Base-by-base conservation (phyloP, 164 flowering plant species). In the Liquidambar formosana region DNA sequence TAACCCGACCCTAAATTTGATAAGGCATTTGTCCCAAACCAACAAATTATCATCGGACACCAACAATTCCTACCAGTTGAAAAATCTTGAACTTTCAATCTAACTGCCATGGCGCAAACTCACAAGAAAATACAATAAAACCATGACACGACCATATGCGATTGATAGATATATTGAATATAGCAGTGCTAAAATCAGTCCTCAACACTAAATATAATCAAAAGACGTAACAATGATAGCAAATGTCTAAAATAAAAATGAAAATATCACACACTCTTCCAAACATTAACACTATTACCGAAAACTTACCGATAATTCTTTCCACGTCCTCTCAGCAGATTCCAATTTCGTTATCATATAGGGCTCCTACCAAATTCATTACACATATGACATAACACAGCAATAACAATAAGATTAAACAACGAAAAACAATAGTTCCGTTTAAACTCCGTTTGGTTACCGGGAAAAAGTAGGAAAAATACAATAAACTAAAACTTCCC, bases 291-390 rank as follows among this genome's bases (percentile, higher is more conserved):
- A 19, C 23, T 1, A 10, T 5, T 14, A 62, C 13, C 23, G 44
- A 66, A 68, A 64, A 8, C 84, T 18, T 83, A 95, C 97, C 79
- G 99, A 90, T 63, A 95, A 68, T 46, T 95, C 99, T 66, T 90
- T 89, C 97, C 96, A 95, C 0, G 94, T 90, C 70, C 81, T 91
- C 88, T 93, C 97, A 1, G 97, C 97, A 38, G 97, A 93, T 64
- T 93, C 94, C 83, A 95, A 71, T 79, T 95, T 95, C 2, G 86
- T 80, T 48, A 95, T 86, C 77, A 95, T 67, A 78, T 89, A 88
- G 9, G 99, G 99, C 73, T 91, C 97, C 99, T 95, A 72, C 64
- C 46, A 67, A 79, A 72, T 52, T 59, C 61, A 68, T 18, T 48
- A 60, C 15, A 23, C 3, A 22, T n/a, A 65, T 67, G 57, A 60